phyloP scores from a whole-genome alignment of 2,329 filamentous ascomycete species.

The Talaromyces verruculosus region DNA sequence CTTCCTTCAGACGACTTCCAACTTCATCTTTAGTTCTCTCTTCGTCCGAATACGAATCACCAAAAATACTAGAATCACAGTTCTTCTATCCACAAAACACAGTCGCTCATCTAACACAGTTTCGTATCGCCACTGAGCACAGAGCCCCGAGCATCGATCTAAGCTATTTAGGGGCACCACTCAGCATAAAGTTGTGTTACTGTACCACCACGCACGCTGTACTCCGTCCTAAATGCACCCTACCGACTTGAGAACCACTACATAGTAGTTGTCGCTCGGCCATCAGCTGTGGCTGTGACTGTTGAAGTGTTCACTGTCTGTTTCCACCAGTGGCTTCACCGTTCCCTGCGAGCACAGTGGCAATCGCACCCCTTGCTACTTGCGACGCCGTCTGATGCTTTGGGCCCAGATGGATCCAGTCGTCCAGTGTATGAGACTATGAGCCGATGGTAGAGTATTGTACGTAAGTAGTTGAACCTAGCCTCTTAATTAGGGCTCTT shows the following conservation, averaged over 20 bases:
- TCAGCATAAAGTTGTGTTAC: not conserved
- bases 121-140: not conserved
- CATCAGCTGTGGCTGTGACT: slow-evolving; percentile 11
- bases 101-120: not conserved
- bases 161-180: slow-evolving; percentile 16
- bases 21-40: not conserved
- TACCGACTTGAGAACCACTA: slow-evolving; percentile 10
- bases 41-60: not conserved
- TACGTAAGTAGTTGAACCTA: not conserved
- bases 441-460: not conserved
- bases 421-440: not conserved
- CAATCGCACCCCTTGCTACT: slow-evolving; percentile 18
- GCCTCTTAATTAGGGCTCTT: not conserved
- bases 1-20: not conserved
- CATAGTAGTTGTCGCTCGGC: not conserved
- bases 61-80: not conserved
- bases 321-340: not conserved
- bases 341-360: not conserved
- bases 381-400: not conserved
- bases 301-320: not conserved
- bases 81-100: not conserved
- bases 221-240: not conserved
- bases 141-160: not conserved
- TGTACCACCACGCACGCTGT: not conserved
- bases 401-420: not conserved